phyloP scores from a whole-genome alignment of 2,329 filamentous ascomycete species.

The Ophiostoma sp. region DNA sequence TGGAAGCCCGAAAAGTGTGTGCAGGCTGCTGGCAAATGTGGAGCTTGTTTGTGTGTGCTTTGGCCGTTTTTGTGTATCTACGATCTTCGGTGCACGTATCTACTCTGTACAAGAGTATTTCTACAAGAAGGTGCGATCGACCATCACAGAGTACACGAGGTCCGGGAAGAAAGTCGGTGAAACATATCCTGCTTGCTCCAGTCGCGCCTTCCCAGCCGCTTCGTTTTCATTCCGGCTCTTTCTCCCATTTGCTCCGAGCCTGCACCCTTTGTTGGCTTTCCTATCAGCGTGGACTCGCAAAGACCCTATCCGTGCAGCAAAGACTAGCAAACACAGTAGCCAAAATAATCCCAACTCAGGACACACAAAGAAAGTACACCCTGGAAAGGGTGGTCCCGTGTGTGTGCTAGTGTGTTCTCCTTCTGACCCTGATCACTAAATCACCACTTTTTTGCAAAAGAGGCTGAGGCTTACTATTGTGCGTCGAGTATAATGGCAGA shows the following conservation, averaged over 20 bases:
- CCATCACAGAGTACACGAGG: neutral
- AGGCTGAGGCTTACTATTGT: neutral
- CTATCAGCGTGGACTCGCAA: neutral
- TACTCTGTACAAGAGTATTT: neutral
- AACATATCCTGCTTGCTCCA: neutral
- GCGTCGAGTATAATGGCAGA: neutral
- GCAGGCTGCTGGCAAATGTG: neutral
- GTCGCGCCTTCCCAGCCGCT: neutral
- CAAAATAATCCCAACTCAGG: too few species aligned
- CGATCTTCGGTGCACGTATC: too few species aligned
- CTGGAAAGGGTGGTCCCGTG: neutral
- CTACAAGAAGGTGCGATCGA: constrained; percentile 4
- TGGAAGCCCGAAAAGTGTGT: neutral
- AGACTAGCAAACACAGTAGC: neutral
- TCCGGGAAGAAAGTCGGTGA: constrained; percentile 3
- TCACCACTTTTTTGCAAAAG: too few species aligned
- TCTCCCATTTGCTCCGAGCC: neutral
- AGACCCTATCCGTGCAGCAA: neutral
- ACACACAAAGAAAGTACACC: neutral
- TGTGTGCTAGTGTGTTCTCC: neutral
- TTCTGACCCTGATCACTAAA: constrained; percentile 5
- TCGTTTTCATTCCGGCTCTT: neutral
- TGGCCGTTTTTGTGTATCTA: neutral
- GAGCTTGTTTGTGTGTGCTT: neutral
- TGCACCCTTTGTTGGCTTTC: neutral